Conservation (phyloP, 106 monocot genomes). For the Apostasia ramifera region DNA sequence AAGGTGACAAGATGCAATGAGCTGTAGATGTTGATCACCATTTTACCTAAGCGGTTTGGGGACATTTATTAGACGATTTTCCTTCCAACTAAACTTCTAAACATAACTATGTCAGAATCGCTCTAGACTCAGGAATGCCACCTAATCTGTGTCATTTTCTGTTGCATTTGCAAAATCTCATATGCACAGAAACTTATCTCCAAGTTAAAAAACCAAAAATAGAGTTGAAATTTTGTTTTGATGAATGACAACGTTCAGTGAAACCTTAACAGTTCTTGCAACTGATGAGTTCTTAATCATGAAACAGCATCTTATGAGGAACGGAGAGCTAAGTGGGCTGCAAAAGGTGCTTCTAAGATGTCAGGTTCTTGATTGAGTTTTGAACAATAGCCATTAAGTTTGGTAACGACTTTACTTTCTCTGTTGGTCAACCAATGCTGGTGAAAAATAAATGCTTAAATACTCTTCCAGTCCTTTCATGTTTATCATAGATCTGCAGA, state of each 20-base stretch:
- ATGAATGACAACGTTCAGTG: background rate
- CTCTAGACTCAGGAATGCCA: background rate
- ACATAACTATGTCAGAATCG: background rate
- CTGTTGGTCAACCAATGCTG: background rate
- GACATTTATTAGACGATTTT: too few species aligned
- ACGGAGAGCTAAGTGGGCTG: slow-evolving; percentile 37
- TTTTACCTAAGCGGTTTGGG: too few species aligned
- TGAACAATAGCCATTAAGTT: background rate
- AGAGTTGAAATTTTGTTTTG: background rate
- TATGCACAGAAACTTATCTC: background rate
- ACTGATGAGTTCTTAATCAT: background rate
- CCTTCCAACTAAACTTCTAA: too few species aligned
- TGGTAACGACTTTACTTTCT: background rate
- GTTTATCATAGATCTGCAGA: too few species aligned
- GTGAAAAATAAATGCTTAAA: background rate
- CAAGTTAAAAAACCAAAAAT: background rate
- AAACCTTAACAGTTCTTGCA: background rate
- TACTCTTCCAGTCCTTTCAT: too few species aligned
- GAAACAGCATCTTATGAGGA: slow-evolving; percentile 71
- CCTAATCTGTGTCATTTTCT: background rate
- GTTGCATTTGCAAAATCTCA: background rate
- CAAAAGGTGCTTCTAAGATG: slow-evolving; percentile 13
- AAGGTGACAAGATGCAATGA: too few species aligned
- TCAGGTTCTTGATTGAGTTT: background rate
- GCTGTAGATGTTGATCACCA: too few species aligned